Base-by-base conservation (phyloP, 2,329 filamentous ascomycete species). In the Aspergillus hortae region DNA sequence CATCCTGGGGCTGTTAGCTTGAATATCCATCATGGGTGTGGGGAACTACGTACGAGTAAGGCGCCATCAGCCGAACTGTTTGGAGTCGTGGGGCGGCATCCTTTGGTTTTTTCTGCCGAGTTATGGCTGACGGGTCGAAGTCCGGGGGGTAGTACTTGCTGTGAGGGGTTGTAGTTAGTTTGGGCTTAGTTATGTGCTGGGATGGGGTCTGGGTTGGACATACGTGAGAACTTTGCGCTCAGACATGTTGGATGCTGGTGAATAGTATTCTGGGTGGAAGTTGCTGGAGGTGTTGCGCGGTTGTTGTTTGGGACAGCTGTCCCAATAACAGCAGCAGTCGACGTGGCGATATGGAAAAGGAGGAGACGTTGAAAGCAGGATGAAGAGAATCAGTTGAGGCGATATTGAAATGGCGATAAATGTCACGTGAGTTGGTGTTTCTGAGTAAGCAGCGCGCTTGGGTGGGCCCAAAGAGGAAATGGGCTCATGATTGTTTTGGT, bases 1-100 rank as follows among this genome's bases (percentile, higher is more conserved):
- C 85, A 92, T 90, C 47, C 15, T 38, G 12, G 12, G 12, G 35
- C 15, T 15, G 35, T 38, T 38, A 38, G 35, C 35, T 38, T 38
- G 14, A 7, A 10, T 4, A 11, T 14, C 14, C 12, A 38, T n/a
- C 5, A 11, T 38, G 35, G 35, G 35, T n/a, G 35, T 15, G 10
- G 35, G 12, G 35, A n/a, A 38, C 12, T 15, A 35, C 35, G 35
- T 38, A 38, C 35, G 81, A 84, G 73, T 92, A 94, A 4, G 90
- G 90, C 0, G 89, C 87, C 90, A 96, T 96, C 32, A 97, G 79
- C 42, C 92, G 87, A 48, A 97, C 91, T 0, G 87, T 90, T 65
- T 95, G 90, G 7, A 90, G 81, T 61, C 90, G 90, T 0, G 90
- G 89, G 0, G 90, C 92, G 6, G 82, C 80, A 51, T 84, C 77